Base-by-base conservation (phyloP, 169 alveolate genomes). In the Plasmodium malariae region DNA sequence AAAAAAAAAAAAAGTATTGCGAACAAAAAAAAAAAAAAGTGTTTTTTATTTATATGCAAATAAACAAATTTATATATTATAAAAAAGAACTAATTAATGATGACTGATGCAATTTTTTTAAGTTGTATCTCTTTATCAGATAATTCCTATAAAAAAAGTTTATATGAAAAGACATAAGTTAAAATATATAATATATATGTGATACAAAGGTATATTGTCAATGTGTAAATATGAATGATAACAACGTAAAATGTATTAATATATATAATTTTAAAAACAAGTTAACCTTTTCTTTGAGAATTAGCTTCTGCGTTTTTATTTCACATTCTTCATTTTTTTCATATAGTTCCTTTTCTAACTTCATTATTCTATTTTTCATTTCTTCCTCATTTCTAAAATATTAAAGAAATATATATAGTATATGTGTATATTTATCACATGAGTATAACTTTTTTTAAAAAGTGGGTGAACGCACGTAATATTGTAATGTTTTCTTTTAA, bases 311-410 rank as follows among this genome's bases (percentile, higher is more conserved):
- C 9, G 91, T 83, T 83, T 83, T 83, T 69, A 83, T 83, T 55
- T 83, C 91, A 51, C 91, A 83, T 83, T 83, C 91, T 67, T 83
- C 91, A 83, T 34, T 67, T 17, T 83, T 83, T 68, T 83, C 91
- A 70, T 51, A 83, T 37, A 83, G 69, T 32, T 83, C 91, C 45
- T 83, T 83, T 83, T 83, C 91, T 59, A 83, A 49, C 85, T 83
- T 83, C 78, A 83, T 83, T 67, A 83, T 83, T 67, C 91, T 49
- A 37, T 43, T 69, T 83, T 83, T 83, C 91, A 83, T 83, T 83
- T 83, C 91, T 28, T 83, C 91, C n/a, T 83, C 91, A 83, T 83
- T 83, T 59, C 89, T 78, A 68, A 45, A 65, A 49, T 37, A 54
- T 30, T 34, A 62, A 34, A 78, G 4, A 76, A 21, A 28, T n/a